A percentile compares a stretch with the other conserved stretches of the same genome.
Conservation (phyloP, 495 filamentous ascomycete species). For the Aspergillus indologenus region DNA sequence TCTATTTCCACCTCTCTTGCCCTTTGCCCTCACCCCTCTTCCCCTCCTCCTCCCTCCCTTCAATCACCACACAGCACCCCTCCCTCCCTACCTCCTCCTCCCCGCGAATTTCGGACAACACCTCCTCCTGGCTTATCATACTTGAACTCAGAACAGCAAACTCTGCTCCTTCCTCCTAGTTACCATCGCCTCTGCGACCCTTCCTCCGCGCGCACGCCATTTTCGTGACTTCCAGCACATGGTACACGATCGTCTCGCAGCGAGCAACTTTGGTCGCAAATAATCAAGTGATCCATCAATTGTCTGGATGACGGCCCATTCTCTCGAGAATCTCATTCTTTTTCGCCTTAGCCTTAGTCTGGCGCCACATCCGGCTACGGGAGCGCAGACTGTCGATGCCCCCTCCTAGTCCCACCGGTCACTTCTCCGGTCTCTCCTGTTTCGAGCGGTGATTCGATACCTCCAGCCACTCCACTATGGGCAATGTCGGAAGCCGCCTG, state of each 20-base stretch:
- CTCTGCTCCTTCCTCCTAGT: neutral
- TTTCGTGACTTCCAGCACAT: neutral
- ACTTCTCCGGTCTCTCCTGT: constrained; percentile 27
- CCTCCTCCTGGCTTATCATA: too few species aligned
- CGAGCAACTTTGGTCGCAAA: neutral
- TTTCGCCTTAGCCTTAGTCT: constrained; percentile 2
- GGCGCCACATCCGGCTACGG: constrained; percentile 23
- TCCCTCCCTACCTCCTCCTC: neutral
- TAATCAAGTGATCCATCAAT: neutral
- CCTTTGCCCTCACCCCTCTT: neutral
- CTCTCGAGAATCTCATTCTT: constrained; percentile 1
- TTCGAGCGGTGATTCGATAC: constrained; percentile 32
- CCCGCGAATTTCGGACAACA: too few species aligned
- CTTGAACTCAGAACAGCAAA: neutral
- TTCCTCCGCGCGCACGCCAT: neutral
- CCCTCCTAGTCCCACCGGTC: constrained; percentile 29
- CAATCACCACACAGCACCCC: too few species aligned
- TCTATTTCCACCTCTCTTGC: neutral
- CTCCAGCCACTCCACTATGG: constrained; percentile 58
- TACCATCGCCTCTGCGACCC: neutral
- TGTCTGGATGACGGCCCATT: constrained; percentile 25
- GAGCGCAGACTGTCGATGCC: constrained; percentile 38
- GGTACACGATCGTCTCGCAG: neutral
- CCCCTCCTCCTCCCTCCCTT: neutral
- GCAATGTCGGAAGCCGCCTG: constrained; percentile 84